Evolutionary conservation across 345 rosid genomes (phyloP).

Genomic region (Sisymbrium irio): DNA sequence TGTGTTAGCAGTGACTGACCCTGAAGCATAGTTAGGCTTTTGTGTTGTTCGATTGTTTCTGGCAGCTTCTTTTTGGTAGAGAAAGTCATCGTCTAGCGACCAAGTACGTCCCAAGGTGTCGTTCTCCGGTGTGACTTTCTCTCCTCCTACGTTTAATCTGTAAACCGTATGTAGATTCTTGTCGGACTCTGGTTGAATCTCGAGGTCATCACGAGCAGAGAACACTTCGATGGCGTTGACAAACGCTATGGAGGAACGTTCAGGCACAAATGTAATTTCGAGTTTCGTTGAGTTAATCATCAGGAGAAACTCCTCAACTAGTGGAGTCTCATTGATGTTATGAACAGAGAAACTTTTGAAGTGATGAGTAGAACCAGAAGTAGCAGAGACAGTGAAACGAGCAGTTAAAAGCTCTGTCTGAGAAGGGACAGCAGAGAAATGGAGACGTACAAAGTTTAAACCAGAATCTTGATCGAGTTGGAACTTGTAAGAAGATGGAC

Average conservation of each 20-base stretch:
- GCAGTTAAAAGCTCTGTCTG: neutral
- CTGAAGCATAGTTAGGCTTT: slow-evolving; percentile 6
- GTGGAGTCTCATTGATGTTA: slow-evolving; percentile 7
- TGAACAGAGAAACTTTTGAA: slow-evolving; percentile 33
- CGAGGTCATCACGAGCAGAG: slow-evolving; percentile 33
- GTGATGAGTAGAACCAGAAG: slow-evolving; percentile 4
- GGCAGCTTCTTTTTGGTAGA: neutral
- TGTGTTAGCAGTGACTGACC: slow-evolving; percentile 11
- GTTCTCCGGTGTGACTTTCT: slow-evolving; percentile 40
- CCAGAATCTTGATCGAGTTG: neutral
- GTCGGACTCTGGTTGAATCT: neutral
- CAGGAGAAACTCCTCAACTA: slow-evolving; percentile 47
- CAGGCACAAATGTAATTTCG: slow-evolving; percentile 37
- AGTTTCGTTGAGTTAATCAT: slow-evolving; percentile 23
- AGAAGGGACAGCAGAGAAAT: neutral
- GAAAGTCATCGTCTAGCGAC: slow-evolving; percentile 27
- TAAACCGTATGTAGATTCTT: slow-evolving; percentile 33
- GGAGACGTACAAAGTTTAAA: neutral
- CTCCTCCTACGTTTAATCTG: slow-evolving; percentile 76
- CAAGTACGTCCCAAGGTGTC: slow-evolving; percentile 71
- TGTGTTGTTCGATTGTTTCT: rapidly evolving
- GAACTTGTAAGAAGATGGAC: neutral
- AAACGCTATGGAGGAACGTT: slow-evolving; percentile 45
- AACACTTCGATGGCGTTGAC: slow-evolving; percentile 71
- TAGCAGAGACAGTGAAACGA: neutral